A percentile compares a stretch with the other conserved stretches of the same genome.
Evolutionary conservation across 371 early-diverging fungal genomes (phyloP).

Genomic region (Mortierella sp.): DNA sequence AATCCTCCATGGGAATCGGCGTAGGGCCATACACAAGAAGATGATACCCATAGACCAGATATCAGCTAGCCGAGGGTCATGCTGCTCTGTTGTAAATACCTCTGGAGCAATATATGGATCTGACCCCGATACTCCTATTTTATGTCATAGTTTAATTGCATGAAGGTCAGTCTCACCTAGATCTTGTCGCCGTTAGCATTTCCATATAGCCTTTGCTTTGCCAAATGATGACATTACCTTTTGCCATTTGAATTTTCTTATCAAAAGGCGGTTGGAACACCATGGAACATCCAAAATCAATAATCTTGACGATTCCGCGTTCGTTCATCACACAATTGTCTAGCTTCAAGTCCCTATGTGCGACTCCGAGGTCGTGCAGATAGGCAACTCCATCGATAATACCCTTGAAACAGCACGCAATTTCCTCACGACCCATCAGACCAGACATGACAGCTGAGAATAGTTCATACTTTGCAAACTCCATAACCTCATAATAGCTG

Average conservation of each 20-base stretch:
- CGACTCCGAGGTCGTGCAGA: slow-evolving; percentile 82
- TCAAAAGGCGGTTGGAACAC: slow-evolving; percentile 83
- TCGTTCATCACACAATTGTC: slow-evolving; percentile 86
- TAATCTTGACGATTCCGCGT: slow-evolving; percentile 83
- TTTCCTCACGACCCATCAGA: slow-evolving; percentile 74
- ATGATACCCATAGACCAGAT: slow-evolving; percentile 87
- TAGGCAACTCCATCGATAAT: slow-evolving; percentile 81
- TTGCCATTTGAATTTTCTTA: slow-evolving; percentile 64
- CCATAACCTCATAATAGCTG: slow-evolving; percentile 79
- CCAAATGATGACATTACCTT: slow-evolving; percentile 58
- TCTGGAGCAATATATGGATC: slow-evolving; percentile 96
- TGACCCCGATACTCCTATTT: slow-evolving; percentile 82
- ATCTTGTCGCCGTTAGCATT: neutral
- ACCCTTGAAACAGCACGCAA: slow-evolving; percentile 80
- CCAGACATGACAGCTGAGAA: slow-evolving; percentile 80
- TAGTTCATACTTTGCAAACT: slow-evolving; percentile 83
- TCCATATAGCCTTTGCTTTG: neutral
- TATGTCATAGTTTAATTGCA: neutral
- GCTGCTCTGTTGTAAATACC: slow-evolving; percentile 70
- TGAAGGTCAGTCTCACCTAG: neutral
- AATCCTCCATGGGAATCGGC: slow-evolving; percentile 81
- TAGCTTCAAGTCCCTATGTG: slow-evolving; percentile 91
- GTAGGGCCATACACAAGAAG: slow-evolving; percentile 80
- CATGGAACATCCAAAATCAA: slow-evolving; percentile 94
- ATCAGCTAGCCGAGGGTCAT: slow-evolving; percentile 80